Evolutionary conservation across 306 rosid genomes (phyloP), one percentile per base, ranked within the genome.

Genomic region (Neltuma alba): DNA sequence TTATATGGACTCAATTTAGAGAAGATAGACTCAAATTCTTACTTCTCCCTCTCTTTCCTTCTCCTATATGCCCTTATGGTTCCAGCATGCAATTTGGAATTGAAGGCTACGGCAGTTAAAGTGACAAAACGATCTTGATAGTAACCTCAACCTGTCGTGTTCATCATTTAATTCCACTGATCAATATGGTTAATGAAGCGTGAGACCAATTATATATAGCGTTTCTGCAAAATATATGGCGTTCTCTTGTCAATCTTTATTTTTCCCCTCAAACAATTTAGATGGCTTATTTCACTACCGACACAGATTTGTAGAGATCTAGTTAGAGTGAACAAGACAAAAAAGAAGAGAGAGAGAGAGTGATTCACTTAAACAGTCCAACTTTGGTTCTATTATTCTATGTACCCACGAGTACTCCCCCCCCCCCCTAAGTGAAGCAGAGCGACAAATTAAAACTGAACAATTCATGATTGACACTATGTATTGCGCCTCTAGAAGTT

Each of bases 401-500:
- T 36, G 13, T n/a, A 36, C 23, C 9, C 45, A 36, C 20, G 36
- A 3, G n/a, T 34, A 34, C 40, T 18, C 1, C 18, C 33, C 20
- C 14, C 3, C 1, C 15, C 61, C 7, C 8, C 6, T 1, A 38
- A 33, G n/a, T 0, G 11, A 40, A 23, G 50, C 33, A 21, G 31
- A 11, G 50, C 6, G 36, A 42, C 37, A 12, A n/a, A n/a, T n/a
- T n/a, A n/a, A 42, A 27, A 42, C 1, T 40, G 23, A 40, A 6
- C 9, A 38, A 15, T 40, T 5, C 52, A 67, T 67, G 72, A 64
- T 21, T 12, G 18, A 67, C 31, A 66, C 9, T 69, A 9, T 69
- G 23, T 20, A 2, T 44, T 70, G 40, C 78, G 52, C 62, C 48
- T 78, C 86, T 90, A 94, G 82, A 94, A 94, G 76, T 92, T 94